phyloP scores from a whole-genome alignment of 2,329 filamentous ascomycete genomes.

The Fusarium tupiense region DNA sequence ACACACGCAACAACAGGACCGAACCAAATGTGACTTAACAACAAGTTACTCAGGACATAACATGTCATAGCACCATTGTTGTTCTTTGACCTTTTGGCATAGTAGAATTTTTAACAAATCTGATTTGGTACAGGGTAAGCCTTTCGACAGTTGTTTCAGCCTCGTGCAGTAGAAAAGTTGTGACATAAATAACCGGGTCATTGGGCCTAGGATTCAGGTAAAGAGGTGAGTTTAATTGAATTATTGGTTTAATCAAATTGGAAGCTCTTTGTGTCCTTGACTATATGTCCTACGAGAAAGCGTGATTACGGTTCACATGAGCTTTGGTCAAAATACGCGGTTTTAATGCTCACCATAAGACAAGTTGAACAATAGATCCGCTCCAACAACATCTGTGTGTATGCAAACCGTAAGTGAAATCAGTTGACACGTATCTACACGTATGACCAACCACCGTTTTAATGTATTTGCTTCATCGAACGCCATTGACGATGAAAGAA shows the following conservation, averaged over 20 bases:
- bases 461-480: not conserved
- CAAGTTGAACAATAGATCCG: too few species aligned
- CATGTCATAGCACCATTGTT: too few species aligned
- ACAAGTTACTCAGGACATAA: not conserved
- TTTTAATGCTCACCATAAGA: not conserved
- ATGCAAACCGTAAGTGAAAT: not conserved
- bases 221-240: fast-evolving
- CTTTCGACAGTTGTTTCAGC: not conserved
- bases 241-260: too few species aligned
- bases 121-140: not conserved
- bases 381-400: not conserved
- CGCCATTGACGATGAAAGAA: not conserved
- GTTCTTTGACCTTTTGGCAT: not conserved
- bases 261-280: not conserved
- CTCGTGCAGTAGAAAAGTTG: not conserved
- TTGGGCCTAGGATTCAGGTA: not conserved
- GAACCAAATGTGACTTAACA: not conserved
- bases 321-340: fast-evolving
- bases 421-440: not conserved
- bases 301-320: fast-evolving
- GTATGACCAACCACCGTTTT: not conserved
- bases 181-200: not conserved
- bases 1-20: fast-evolving
- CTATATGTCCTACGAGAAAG: too few species aligned
- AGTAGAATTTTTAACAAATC: not conserved